Evolutionary conservation across 1,139 yeast species (phyloP), one percentile per base, ranked within the genome.

Genomic region (Williopsis jadinii): DNA sequence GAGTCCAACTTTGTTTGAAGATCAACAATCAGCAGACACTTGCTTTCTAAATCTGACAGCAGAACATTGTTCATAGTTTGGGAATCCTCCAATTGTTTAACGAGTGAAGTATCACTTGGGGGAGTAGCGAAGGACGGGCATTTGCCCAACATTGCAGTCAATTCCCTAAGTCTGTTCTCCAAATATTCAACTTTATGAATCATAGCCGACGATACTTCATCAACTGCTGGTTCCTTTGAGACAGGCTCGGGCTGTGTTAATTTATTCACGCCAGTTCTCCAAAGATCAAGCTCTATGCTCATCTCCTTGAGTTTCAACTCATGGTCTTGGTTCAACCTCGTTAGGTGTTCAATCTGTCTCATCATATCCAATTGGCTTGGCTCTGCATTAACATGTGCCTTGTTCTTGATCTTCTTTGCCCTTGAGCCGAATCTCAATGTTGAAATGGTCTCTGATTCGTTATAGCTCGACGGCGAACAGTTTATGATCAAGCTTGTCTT

Each of bases 381-480:
- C 50, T 84, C 94, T 6, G 81, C 71, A 54, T 85, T 85, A 35
- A 82, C 70, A 57, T 76, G 80, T 5, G 87, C 84, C 44, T 68
- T 71, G 57, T 84, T 85, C 56, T 75, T 71, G 48, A 88, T 83
- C 37, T 66, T 68, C 61, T 84, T 85, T 10, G 95, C 94, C 37
- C 95, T 67, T 3, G 79, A 71, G 3, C 95, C 96, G 61, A 88
- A 86, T 41, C 95, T 63, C 42, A 88, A 64, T 1, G 95, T 83
- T 6, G 92, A 80, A 11, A 86, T 50, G 0, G 95, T 85, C 56
- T 87, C 95, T 14, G 64, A 59, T 43, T 73, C 82, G 55, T 87
- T 80, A 31, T 60, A 56, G 1, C 70, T 60, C 0, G 84, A 73
- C 0, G 92, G 86, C 0, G 95, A 84, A 49, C 95, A 84, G 51